Conservation (phyloP, 768 basidiomycete genomes). For the Clitopilus passeckerianus region DNA sequence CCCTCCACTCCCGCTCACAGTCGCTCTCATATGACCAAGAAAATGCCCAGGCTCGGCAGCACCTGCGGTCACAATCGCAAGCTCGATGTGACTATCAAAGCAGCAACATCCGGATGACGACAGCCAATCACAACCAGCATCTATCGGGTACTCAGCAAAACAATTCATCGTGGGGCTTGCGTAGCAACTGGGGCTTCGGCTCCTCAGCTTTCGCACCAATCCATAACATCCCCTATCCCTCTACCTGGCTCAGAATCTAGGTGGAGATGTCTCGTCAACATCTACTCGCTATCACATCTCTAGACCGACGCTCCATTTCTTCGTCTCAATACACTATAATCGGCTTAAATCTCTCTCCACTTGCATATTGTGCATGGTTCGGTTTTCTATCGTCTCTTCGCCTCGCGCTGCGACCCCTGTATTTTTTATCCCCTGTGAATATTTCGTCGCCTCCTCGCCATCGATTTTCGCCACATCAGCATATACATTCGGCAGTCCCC, state of each 20-base stretch:
- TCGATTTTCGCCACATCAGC: constrained; percentile 18
- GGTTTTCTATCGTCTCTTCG: constrained; percentile 20
- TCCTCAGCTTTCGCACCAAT: constrained; percentile 36
- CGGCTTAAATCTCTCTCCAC: constrained; percentile 22
- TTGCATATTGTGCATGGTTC: constrained; percentile 22
- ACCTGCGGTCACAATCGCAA: constrained; percentile 58
- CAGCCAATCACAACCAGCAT: constrained; percentile 39
- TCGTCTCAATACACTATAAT: constrained; percentile 19
- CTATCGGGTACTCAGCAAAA: constrained; percentile 29
- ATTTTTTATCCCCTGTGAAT: constrained; percentile 21
- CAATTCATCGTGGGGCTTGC: constrained; percentile 37
- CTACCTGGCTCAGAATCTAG: constrained; percentile 48
- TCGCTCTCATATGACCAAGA: constrained; percentile 52
- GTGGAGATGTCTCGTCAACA: constrained; percentile 11
- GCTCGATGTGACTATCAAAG: constrained; percentile 49
- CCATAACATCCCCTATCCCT: constrained; percentile 37
- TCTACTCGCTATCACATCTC: constrained; percentile 18
- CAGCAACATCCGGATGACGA: constrained; percentile 39
- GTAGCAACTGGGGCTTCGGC: constrained; percentile 35
- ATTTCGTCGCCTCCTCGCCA: constrained; percentile 23
- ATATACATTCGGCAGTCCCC: constrained; percentile 12
- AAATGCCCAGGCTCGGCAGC: constrained; percentile 38
- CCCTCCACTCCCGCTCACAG: constrained; percentile 48
- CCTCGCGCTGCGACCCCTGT: constrained; percentile 24
- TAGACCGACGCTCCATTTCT: constrained; percentile 22